Evolutionary conservation across 345 rosid genomes (phyloP), one percentile per base, ranked within the genome.

Genomic region (Hevea brasiliensis): DNA sequence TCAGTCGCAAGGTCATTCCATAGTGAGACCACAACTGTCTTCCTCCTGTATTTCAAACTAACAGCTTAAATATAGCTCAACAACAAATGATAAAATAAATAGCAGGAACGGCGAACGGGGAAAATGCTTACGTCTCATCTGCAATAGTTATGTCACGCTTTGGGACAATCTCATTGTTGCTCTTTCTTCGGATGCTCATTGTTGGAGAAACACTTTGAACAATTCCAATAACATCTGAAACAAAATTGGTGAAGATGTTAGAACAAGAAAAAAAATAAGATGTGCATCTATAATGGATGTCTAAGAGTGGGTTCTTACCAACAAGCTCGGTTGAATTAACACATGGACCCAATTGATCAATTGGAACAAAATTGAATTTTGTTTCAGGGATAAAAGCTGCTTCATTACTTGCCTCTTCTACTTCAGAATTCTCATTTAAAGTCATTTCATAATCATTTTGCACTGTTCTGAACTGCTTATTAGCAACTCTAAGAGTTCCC

Each of bases 371-470:
- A 73, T 81, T 87, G 72, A 92, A 92, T 67, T 86, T 92, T 1
- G 91, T 88, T 81, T 90, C 90, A n/a, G 98, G 94, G 59, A 94
- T 79, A 72, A 88, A 86, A 63, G 84, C 40, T 72, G 83, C 88
- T 81, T 90, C 97, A 67, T 84, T 76, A 63, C 78, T 80, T 65
- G 84, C 97, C 85, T 92, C 97, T 73, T 94, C 98, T 59, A 90
- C 98, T 76, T 84, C 87, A 62, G 98, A 92, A 32, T 87, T 88
- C 72, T 94, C 97, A 80, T 90, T 89, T 79, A 94, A 74, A 10
- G 86, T 94, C 98, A 92, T 90, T 81, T 94, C 98, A 81, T 92
- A 94, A 74, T 94, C 98, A 81, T 94, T 94, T 51, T 89, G 84
- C 70, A 94, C 92, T 0, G 92, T 92, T 85, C 88, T 92, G 59